Evolutionary conservation across 2,329 filamentous ascomycete genomes (phyloP), one percentile per base, ranked within the genome.

Genomic region (Pseudopyricularia javanii): DNA sequence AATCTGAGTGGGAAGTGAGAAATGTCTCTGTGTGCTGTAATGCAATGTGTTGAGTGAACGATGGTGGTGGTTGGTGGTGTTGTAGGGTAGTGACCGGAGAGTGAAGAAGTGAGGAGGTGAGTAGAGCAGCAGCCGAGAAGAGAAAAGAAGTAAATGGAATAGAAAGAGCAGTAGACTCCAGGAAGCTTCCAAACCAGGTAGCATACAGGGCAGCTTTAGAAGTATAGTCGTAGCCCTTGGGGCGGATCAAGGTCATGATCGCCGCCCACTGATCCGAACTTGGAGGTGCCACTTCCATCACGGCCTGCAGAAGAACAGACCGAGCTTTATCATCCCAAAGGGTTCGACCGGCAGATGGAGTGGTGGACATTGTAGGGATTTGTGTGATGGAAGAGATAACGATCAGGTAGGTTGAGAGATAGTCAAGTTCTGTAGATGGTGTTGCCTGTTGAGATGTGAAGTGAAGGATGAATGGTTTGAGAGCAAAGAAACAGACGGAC

Each of bases 261-360:
- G 17, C 26, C 2, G 11, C 32, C 52, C 52, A 53, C 28, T 53
- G 34, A 4, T 50, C 52, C n/a, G 45, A 3, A 15, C 20, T 49
- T 4, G 52, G 52, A 15, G 52, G 45, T 6, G 47, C 34, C 3
- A 40, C 34, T 6, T 32, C 26, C 9, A 53, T 32, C 3, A 53
- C 26, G 8, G 52, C 52, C 7, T 32, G 52, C 4, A 53, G 22
- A 15, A 53, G 47, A 11, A 32, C 47, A 37, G 24, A 32, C 5
- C 47, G 52, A 20, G 52, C 35, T n/a, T 17, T 22, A 15, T 53
- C 52, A 22, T 57, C 56, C 61, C 60, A 63, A 33, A 58, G 51
- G 4, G 59, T 60, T 4, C 56, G 55, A 17, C 56, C 56, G 12
- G 50, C 35, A 9, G 53, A 17, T 28, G 54, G 48, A 20, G 49